Percentiles rank a stretch among this genome's conserved stretches.
phyloP scores from a whole-genome alignment of 768 basidiomycete genomes.

The Lactarius vividus region DNA sequence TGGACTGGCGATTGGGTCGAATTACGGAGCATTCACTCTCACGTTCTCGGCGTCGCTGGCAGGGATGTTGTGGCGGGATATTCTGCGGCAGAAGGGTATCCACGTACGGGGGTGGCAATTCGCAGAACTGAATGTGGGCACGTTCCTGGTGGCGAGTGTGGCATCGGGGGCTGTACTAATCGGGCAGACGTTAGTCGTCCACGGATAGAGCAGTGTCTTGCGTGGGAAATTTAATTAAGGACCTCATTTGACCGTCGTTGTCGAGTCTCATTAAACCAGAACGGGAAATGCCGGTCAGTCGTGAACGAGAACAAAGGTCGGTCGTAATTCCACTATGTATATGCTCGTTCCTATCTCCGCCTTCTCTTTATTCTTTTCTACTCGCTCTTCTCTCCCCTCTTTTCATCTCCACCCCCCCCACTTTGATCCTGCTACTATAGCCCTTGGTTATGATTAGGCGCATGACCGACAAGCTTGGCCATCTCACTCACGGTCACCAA shows the following conservation, averaged over 20 bases:
- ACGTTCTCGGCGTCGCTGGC: conserved; percentile 88
- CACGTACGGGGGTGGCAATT: conserved; percentile 59
- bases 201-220: neutral
- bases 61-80: conserved; percentile 78
- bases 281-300: conserved; percentile 15
- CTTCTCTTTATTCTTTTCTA: neutral
- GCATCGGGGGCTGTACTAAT: conserved; percentile 69
- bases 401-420: neutral
- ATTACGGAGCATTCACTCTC: conserved; percentile 88
- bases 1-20: conserved; percentile 80
- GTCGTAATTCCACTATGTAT: neutral
- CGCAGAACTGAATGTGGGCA: conserved; percentile 70
- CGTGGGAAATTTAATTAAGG: neutral
- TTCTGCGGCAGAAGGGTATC: conserved; percentile 72
- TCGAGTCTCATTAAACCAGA: conserved; percentile 22
- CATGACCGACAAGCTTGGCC: conserved; percentile 37
- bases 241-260: neutral
- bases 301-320: conserved; percentile 6
- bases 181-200: conserved; percentile 56
- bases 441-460: conserved; percentile 33
- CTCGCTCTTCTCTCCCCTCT: neutral
- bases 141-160: conserved; percentile 61
- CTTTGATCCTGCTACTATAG: neutral
- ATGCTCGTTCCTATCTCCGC: conserved; percentile 9
- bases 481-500: conserved; percentile 29